Conservation (phyloP, 2,329 filamentous ascomycete species). For the Helminthosporium solani region DNA sequence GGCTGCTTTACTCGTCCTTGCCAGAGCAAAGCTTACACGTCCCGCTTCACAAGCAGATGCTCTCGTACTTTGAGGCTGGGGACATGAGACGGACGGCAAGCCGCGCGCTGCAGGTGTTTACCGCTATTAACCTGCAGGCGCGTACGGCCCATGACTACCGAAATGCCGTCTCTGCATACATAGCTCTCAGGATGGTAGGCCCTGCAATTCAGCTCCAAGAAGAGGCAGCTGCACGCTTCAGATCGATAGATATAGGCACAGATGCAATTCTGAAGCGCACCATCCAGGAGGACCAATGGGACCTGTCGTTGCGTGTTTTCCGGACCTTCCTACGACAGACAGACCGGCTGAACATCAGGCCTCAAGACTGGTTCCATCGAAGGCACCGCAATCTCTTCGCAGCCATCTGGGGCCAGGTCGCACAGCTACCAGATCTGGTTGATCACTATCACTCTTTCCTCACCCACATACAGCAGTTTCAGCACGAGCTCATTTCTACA, state of each 20-base stretch:
- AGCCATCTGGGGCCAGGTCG: conserved; percentile 26
- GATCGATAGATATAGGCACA: conserved; percentile 24
- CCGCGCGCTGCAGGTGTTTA: conserved; percentile 50
- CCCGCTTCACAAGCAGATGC: conserved; percentile 20
- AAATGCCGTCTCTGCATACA: conserved; percentile 46
- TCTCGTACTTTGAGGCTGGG: conserved; percentile 31
- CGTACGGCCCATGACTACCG: conserved; percentile 43
- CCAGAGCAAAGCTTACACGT: conserved; percentile 9
- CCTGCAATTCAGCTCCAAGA: conserved; percentile 45
- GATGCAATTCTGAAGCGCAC: conserved; percentile 32
- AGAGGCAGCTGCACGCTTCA: conserved; percentile 31
- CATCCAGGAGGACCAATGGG: conserved; percentile 39
- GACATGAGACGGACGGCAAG: conserved; percentile 40
- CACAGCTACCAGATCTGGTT: conserved; percentile 25
- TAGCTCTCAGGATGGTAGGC: conserved; percentile 44
- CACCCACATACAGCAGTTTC: conserved; percentile 23
- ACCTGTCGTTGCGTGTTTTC: conserved; percentile 33
- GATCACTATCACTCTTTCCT: conserved; percentile 31
- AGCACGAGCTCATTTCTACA: conserved; percentile 23
- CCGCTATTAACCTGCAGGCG: conserved; percentile 35
- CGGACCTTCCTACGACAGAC: conserved; percentile 15
- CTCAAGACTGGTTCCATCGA: conserved; percentile 7
- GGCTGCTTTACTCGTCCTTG: conserved; percentile 41
- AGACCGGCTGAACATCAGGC: neutral
- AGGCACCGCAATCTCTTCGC: conserved; percentile 5